These are phyloP conservation scores for Colletotrichum sp. DNA, from an alignment of 2,329 filamentous ascomycete species.

Conservation along the genomic window DNA sequence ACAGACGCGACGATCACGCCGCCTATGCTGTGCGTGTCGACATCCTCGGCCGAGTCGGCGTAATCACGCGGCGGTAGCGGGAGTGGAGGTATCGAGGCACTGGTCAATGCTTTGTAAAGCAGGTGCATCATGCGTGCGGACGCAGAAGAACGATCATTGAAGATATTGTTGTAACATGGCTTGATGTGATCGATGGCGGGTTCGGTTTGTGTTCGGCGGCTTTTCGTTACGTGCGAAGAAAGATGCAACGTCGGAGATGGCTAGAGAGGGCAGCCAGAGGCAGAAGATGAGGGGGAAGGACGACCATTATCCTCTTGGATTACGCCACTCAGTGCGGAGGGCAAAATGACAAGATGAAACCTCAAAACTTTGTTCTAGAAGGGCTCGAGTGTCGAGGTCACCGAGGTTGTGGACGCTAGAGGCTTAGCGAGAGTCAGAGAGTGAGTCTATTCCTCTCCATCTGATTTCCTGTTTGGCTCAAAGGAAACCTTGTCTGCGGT, in stretches of 20 bases:
- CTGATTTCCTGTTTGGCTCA: neutral
- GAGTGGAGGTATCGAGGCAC: constrained; percentile 6
- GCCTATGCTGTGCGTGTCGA: neutral
- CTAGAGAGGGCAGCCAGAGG: rapidly evolving
- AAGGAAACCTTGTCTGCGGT: neutral
- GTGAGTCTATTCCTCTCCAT: neutral
- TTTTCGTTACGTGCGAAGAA: neutral
- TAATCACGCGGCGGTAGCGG: neutral
- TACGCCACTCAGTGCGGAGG: neutral
- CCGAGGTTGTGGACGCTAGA: neutral
- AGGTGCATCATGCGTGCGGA: constrained; percentile 9
- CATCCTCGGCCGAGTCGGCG: neutral
- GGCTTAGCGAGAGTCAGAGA: neutral
- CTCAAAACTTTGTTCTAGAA: constrained; percentile 1
- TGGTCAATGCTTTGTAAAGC: neutral
- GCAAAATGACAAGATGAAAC: neutral
- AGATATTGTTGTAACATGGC: neutral
- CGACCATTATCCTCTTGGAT: neutral
- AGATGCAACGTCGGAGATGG: neutral
- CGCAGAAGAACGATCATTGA: neutral
- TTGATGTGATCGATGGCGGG: neutral
- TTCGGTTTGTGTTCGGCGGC: neutral
- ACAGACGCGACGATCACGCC: neutral
- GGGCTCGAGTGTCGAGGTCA: neutral
- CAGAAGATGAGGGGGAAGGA: neutral